Evolutionary conservation across 2,329 filamentous ascomycete genomes (phyloP).

Genomic region (Macroventuria anomochaeta): DNA sequence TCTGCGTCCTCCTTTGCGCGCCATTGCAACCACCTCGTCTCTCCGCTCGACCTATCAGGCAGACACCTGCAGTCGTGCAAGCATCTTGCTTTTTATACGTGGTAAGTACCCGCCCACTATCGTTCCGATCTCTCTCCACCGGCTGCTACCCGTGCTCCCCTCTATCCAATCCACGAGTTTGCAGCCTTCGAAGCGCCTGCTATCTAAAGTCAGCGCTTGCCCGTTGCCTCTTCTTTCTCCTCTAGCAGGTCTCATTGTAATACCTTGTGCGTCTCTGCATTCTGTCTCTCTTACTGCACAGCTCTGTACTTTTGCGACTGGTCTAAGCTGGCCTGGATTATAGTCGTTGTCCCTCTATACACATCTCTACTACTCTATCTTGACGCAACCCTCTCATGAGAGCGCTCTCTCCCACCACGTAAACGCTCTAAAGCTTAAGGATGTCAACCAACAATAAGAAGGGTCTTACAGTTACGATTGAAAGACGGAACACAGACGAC

Average conservation of each 20-base stretch:
- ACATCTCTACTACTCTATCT: constrained; percentile 26
- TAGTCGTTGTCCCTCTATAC: constrained; percentile 42
- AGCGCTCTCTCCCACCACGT: constrained; percentile 41
- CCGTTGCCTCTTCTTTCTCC: constrained; percentile 43
- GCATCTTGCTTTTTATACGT: constrained; percentile 42
- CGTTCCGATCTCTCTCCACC: constrained; percentile 43
- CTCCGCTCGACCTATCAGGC: constrained; percentile 44
- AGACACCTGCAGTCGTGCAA: constrained; percentile 39
- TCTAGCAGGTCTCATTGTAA: constrained; percentile 53
- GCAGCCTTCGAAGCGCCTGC: constrained; percentile 46
- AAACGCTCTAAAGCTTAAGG: constrained; percentile 45
- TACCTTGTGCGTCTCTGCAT: constrained; percentile 45
- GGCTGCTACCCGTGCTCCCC: constrained; percentile 36
- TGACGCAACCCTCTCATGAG: constrained; percentile 37
- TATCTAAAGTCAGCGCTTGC: constrained; percentile 51
- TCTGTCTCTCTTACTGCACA: constrained; percentile 32
- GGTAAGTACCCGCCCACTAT: constrained; percentile 50
- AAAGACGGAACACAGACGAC: constrained; percentile 50
- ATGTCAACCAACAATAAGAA: constrained; percentile 57
- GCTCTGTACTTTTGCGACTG: constrained; percentile 38
- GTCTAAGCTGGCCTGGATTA: constrained; percentile 49
- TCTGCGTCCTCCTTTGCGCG: constrained; percentile 34
- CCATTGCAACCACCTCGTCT: constrained; percentile 42
- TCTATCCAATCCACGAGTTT: constrained; percentile 38
- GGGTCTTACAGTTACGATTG: constrained; percentile 50